Conservation (phyloP, 306 rosid species). For the Rosa chinensis region DNA sequence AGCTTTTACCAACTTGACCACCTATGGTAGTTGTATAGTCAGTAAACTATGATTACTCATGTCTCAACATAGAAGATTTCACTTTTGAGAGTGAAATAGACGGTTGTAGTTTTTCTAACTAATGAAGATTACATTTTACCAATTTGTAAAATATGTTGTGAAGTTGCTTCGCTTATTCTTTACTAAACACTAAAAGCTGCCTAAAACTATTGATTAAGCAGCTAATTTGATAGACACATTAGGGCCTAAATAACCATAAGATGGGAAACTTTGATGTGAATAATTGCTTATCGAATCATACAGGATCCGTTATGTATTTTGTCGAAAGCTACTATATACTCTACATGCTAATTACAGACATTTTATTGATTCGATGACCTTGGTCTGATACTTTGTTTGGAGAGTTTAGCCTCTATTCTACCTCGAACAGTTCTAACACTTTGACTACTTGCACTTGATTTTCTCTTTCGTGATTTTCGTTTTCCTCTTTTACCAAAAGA, state of each 20-base stretch:
- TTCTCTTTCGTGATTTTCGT: slow-evolving; percentile 41
- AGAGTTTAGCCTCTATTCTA: slow-evolving; percentile 62
- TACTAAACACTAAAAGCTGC: too few species aligned
- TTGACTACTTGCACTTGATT: slow-evolving; percentile 28
- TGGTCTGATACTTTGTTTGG: slow-evolving; percentile 33
- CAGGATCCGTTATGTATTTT: not conserved
- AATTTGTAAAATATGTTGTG: too few species aligned
- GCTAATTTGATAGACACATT: not conserved
- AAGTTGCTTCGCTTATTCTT: too few species aligned
- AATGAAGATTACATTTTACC: too few species aligned
- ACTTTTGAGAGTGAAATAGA: too few species aligned
- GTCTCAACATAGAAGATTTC: too few species aligned
- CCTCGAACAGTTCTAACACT: slow-evolving; percentile 58
- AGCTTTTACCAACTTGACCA: too few species aligned
- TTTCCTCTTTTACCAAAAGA: slow-evolving; percentile 11
- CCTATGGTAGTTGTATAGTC: too few species aligned
- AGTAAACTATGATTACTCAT: too few species aligned
- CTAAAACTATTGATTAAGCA: not conserved
- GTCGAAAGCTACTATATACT: not conserved
- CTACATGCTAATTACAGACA: not conserved
- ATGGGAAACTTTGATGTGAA: not conserved
- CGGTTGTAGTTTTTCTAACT: too few species aligned
- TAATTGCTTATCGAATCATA: not conserved
- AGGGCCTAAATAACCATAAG: not conserved
- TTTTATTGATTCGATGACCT: not conserved